Percentiles rank a stretch among this genome's conserved stretches.
phyloP scores from a whole-genome alignment of 768 basidiomycete genomes.

The Tubosaeta brunneosetosa region DNA sequence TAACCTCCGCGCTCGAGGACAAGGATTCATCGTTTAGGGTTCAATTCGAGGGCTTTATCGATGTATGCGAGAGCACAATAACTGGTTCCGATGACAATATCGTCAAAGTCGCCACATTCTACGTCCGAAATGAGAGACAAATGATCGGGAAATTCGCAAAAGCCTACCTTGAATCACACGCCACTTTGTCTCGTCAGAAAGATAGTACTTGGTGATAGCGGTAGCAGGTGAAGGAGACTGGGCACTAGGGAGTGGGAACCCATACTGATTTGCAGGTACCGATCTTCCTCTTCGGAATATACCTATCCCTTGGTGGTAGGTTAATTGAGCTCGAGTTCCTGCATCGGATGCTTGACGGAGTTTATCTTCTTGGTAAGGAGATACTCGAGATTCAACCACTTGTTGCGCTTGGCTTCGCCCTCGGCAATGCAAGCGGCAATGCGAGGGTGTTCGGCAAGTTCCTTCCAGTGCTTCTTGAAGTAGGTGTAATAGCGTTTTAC shows the following conservation, averaged over 20 bases:
- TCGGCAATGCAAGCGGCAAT: constrained; percentile 81
- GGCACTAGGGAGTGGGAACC: constrained; percentile 4
- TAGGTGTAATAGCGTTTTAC: constrained; percentile 74
- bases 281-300: constrained; percentile 94
- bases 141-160: too few relatives aligned
- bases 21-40: constrained; percentile 15
- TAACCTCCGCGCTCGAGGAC: constrained; percentile 13
- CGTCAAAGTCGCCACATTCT: constrained; percentile 8
- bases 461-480: constrained; percentile 88
- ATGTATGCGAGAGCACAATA: constrained; percentile 18
- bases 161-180: background rate
- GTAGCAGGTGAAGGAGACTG: background rate
- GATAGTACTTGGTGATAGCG: constrained; percentile 6
- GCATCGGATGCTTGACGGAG: constrained; percentile 87
- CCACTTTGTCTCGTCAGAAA: constrained; percentile 4
- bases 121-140: background rate
- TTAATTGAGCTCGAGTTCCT: constrained; percentile 93
- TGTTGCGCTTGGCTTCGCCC: constrained; percentile 86
- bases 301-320: constrained; percentile 95
- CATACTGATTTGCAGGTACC: constrained; percentile 57
- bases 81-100: constrained; percentile 10
- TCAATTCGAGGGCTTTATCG: constrained; percentile 9
- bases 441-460: constrained; percentile 66
- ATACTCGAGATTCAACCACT: constrained; percentile 73
- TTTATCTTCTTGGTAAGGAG: constrained; percentile 79